Evolutionary conservation across 768 basidiomycete species (phyloP).

Genomic region (Lactifluus echinatus): DNA sequence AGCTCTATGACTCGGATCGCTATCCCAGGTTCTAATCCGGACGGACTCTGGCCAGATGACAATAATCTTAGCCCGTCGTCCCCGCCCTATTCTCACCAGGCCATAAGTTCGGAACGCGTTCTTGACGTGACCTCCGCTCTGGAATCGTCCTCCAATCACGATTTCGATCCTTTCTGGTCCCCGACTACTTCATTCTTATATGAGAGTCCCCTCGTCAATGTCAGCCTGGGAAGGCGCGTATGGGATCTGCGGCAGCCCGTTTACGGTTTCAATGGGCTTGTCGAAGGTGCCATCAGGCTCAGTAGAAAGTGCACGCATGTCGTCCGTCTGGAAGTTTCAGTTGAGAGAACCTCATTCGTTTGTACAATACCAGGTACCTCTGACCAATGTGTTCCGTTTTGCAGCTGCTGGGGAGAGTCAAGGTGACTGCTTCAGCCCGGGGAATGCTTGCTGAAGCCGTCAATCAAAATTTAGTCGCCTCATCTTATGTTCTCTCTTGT

Average conservation of each 20-base stretch:
- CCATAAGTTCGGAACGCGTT: neutral
- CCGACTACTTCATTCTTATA: slow-evolving; percentile 21
- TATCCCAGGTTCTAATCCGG: neutral
- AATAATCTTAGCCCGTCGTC: neutral
- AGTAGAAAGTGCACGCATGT: slow-evolving; percentile 31
- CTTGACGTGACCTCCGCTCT: neutral
- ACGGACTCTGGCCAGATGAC: neutral
- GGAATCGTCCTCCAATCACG: neutral
- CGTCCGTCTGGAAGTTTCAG: slow-evolving; percentile 32
- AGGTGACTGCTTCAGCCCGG: slow-evolving; percentile 28
- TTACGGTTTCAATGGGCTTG: slow-evolving; percentile 35
- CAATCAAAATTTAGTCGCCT: slow-evolving; percentile 4
- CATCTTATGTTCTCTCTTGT: neutral
- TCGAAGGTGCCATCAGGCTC: slow-evolving; percentile 35
- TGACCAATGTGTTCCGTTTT: neutral
- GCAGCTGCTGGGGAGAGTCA: slow-evolving; percentile 34
- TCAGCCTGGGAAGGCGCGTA: slow-evolving; percentile 34
- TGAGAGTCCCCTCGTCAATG: slow-evolving; percentile 32
- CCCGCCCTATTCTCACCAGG: slow-evolving; percentile 8
- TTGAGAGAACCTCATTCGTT: slow-evolving; percentile 19
- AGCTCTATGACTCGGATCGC: neutral
- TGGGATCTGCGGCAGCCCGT: slow-evolving; percentile 33
- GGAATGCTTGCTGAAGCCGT: slow-evolving; percentile 19
- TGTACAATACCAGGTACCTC: neutral
- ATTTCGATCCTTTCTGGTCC: neutral